Percentiles rank a stretch among this genome's conserved stretches.
Evolutionary conservation across 441 rosid genomes (phyloP).

Genomic region (Breynia disticha): DNA sequence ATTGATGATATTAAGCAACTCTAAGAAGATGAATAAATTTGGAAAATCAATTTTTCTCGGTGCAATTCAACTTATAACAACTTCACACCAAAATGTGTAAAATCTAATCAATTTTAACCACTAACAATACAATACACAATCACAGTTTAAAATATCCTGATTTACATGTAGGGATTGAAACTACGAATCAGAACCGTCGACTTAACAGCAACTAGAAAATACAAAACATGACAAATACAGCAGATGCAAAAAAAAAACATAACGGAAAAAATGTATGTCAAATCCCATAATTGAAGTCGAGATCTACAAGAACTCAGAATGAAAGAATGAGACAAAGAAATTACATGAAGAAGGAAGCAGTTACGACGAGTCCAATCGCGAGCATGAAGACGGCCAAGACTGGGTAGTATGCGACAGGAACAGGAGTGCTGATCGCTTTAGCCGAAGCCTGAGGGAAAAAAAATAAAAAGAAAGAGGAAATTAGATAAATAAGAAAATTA

Average conservation of each 20-base stretch:
- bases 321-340: conserved; percentile 14
- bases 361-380: conserved; percentile 60
- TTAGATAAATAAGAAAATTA: background rate
- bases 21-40: no score
- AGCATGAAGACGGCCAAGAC: conserved; percentile 56
- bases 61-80: background rate
- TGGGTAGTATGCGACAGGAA: conserved; percentile 68
- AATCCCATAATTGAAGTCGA: background rate
- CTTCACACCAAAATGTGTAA: background rate
- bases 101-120: no score
- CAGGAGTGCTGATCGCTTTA: conserved; percentile 70
- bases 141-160: no score
- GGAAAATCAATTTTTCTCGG: no score
- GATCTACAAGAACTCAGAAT: conserved; percentile 5
- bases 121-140: no score
- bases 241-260: no score
- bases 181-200: no score
- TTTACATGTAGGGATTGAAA: no score
- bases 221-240: no score
- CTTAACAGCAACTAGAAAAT: no score
- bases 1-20: no score
- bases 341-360: conserved; percentile 92
- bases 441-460: conserved; percentile 30
- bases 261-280: no score
- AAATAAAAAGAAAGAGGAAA: background rate